These are phyloP conservation scores for Pleurotus tuoliensis DNA, from an alignment of 768 basidiomycete species.

Conservation along the genomic window DNA sequence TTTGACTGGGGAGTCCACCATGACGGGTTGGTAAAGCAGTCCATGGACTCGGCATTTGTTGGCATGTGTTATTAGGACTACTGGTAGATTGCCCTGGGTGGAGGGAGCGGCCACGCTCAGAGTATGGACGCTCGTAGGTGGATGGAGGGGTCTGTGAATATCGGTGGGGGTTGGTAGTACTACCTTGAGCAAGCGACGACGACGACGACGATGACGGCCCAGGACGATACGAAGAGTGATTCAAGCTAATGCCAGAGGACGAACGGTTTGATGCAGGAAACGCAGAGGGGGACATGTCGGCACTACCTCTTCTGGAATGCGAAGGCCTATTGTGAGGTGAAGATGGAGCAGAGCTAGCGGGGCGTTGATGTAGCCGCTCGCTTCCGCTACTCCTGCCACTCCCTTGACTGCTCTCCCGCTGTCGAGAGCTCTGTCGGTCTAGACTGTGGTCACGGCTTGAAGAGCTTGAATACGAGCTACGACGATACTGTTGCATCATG, in stretches of 20 bases:
- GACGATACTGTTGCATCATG: slow-evolving; percentile 62
- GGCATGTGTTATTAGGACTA: background rate
- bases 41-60: background rate
- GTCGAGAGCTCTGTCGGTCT: background rate
- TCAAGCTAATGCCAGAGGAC: background rate
- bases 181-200: background rate
- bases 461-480: slow-evolving; percentile 27
- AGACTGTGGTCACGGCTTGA: slow-evolving; percentile 15
- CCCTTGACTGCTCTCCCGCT: slow-evolving; percentile 5
- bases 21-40: slow-evolving; percentile 2
- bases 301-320: slow-evolving; percentile 3
- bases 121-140: slow-evolving; percentile 1
- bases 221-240: background rate
- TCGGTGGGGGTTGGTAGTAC: background rate
- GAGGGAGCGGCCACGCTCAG: slow-evolving; percentile 1
- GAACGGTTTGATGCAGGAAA: background rate
- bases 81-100: background rate
- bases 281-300: slow-evolving; percentile 3
- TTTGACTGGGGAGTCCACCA: background rate
- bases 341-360: background rate
- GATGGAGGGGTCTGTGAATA: background rate
- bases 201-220: background rate
- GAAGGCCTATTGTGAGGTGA: background rate
- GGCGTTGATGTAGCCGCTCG: background rate
- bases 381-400: slow-evolving; percentile 5